Evolutionary conservation across 1,139 yeast species (phyloP).

Genomic region (Geotrichum cucujoidarum): DNA sequence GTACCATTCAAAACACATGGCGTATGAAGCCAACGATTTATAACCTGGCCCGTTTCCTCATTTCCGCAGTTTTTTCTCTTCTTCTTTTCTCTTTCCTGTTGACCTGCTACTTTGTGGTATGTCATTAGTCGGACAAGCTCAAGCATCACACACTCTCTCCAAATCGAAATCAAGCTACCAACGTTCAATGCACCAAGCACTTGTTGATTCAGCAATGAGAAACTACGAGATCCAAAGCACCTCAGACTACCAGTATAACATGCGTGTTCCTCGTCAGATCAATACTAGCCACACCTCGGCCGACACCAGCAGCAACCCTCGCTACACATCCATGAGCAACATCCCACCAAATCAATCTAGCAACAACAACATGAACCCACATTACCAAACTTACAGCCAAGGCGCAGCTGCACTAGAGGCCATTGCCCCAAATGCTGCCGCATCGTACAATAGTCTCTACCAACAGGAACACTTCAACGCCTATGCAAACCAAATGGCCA

Average conservation of each 20-base stretch:
- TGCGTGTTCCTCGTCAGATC: constrained; percentile 10
- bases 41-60: too few species aligned
- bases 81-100: too few species aligned
- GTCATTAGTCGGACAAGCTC: too few species aligned
- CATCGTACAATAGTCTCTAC: background rate
- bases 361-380: background rate
- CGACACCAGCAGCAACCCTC: background rate
- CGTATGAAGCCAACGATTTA: too few species aligned
- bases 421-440: background rate
- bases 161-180: too few species aligned
- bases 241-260: constrained; percentile 3
- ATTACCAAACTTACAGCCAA: background rate
- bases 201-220: too few species aligned
- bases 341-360: background rate
- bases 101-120: too few species aligned
- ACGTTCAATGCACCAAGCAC: too few species aligned
- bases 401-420: background rate
- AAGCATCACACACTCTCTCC: too few species aligned
- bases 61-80: too few species aligned
- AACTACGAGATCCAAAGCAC: constrained; percentile 9
- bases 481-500: background rate
- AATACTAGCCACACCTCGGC: background rate
- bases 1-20: too few species aligned
- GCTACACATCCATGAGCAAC: background rate
- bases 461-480: background rate